Evolutionary conservation across 2,329 filamentous ascomycete genomes (phyloP), one percentile per base, ranked within the genome.

Genomic region (Claviceps digitariae): DNA sequence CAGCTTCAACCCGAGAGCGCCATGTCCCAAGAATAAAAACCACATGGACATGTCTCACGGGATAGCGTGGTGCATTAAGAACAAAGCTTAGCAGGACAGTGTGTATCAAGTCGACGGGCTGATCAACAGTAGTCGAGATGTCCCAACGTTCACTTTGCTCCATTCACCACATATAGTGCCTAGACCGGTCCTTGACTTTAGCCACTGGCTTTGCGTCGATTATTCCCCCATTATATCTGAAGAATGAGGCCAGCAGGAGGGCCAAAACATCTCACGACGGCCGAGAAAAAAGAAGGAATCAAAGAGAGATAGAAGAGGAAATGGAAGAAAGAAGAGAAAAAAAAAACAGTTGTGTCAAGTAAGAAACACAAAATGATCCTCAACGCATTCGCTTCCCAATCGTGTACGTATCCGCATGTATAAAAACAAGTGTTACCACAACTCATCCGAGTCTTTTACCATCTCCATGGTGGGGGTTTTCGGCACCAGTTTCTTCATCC

Each of bases 401-500:
- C 9, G 36, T 20, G 12, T 34, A 10, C 15, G 40, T 10, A 25
- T 29, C n/a, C n/a, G 27, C 27, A 20, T 13, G n/a, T 40, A n/a
- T n/a, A 13, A 36, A 15, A 38, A n/a, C n/a, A 49, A 50, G 36
- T 5, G 59, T 69, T 67, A 82, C 84, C 84, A 87, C 38, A 86
- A 64, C 13, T 87, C 84, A 1, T 83, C 79, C 17, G 73, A 71
- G 59, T 73, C 78, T 68, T 71, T 69, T 8, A 86, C 82, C 77
- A 84, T 76, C 60, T 80, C 73, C 63, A 78, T 59, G 0, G 80
- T 79, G 4, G 81, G 82, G 50, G 79, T 82, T 70, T 81, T 81
- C 54, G 79, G 79, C 59, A 82, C 75, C 63, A 82, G 67, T 64
- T 76, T 81, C 72, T 74, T 80, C 74, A 81, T 82, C 64, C 77